Conservation (phyloP, 345 rosid species). For the Xanthoceras sorbifolium region DNA sequence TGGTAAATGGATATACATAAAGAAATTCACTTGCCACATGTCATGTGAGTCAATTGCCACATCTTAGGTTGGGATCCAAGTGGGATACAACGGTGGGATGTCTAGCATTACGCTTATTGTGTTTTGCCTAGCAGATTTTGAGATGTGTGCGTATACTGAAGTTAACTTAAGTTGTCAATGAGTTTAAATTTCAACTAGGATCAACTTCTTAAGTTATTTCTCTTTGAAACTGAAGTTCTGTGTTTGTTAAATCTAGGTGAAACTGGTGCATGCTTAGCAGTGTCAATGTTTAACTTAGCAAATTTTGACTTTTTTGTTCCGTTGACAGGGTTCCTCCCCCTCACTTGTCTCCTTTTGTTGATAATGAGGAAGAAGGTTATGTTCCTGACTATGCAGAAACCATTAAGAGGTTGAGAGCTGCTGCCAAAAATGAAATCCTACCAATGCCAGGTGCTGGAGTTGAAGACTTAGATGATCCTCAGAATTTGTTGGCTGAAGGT, state of each 20-base stretch:
- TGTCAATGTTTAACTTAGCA: background rate
- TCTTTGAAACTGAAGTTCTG: background rate
- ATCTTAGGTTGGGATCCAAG: too few species aligned
- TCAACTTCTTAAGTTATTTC: background rate
- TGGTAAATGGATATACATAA: too few species aligned
- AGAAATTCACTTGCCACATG: too few species aligned
- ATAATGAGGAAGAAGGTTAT: constrained; percentile 88
- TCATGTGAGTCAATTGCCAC: too few species aligned
- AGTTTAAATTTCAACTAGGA: background rate
- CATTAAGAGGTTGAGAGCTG: constrained; percentile 71
- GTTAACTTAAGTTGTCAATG: background rate
- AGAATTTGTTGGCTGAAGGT: constrained; percentile 69
- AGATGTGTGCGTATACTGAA: background rate
- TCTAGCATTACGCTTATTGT: background rate
- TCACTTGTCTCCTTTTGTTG: constrained; percentile 85
- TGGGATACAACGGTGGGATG: too few species aligned
- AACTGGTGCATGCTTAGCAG: background rate
- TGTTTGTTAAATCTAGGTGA: background rate
- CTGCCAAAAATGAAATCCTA: constrained; percentile 74
- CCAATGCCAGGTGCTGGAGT: constrained; percentile 79
- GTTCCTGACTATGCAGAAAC: constrained; percentile 90
- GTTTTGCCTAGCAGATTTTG: background rate
- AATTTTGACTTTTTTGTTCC: constrained; percentile 8
- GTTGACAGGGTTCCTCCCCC: constrained; percentile 77
- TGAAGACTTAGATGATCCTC: constrained; percentile 79